Conservation (phyloP, 768 basidiomycete species). For the Mycena rosella region DNA sequence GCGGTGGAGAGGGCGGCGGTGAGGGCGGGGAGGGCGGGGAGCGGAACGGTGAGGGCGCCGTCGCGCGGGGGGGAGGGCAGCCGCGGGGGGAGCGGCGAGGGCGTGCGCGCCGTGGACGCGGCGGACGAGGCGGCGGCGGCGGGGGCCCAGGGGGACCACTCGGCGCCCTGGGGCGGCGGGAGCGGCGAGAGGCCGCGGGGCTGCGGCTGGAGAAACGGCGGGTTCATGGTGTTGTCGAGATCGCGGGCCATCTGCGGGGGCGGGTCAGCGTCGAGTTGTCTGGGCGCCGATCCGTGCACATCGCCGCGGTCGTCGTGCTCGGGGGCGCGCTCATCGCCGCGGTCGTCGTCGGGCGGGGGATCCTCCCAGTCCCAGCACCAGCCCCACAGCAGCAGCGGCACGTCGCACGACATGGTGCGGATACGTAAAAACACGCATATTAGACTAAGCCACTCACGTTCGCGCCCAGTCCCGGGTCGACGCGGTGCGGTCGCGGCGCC, state of each 20-base stretch:
- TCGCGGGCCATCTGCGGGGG: constrained; percentile 71
- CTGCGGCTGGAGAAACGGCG: background rate
- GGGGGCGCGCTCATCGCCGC: no score
- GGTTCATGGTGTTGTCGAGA: constrained; percentile 60
- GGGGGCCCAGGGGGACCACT: constrained; percentile 36
- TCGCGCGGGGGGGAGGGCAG: constrained; percentile 41
- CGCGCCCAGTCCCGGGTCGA: constrained; percentile 70
- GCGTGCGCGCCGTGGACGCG: constrained; percentile 37
- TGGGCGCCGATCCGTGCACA: no score
- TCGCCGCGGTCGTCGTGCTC: no score
- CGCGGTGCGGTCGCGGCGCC: constrained; percentile 75
- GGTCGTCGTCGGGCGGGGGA: no score
- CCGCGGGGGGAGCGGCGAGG: constrained; percentile 39
- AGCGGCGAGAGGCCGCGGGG: constrained; percentile 34
- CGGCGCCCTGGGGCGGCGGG: constrained; percentile 2
- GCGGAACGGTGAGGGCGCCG: constrained; percentile 73
- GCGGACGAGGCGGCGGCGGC: no score
- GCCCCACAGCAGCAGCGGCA: constrained; percentile 39
- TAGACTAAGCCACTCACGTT: constrained; percentile 63
- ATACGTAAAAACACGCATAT: constrained; percentile 15
- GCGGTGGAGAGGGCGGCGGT: constrained; percentile 62
- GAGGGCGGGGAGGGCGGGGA: constrained; percentile 76
- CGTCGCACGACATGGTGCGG: constrained; percentile 23
- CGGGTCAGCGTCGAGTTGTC: constrained; percentile 13
- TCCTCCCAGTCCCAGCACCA: constrained; percentile 38